Base-by-base conservation (phyloP, 2,329 filamentous ascomycete species). In the Bipolaris sorokiniana region DNA sequence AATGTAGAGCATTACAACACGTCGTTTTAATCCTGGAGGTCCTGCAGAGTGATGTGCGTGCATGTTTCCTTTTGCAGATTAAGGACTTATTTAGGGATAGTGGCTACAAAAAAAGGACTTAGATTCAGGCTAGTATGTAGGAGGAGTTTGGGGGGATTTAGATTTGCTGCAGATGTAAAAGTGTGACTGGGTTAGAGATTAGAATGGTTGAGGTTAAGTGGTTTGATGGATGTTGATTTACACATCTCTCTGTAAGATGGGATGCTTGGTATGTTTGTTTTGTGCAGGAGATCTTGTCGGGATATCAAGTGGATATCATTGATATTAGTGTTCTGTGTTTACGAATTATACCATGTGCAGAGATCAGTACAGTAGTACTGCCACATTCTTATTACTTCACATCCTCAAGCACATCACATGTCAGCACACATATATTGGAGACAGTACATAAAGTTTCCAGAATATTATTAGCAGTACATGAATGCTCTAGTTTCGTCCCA, bases 1-100 rank as follows among this genome's bases (percentile, higher is more conserved):
- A 77, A 77, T 1, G 75, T 76, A n/a, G 56, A 65, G 59, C 76
- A 76, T 20, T 67, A 66, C 59, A 76, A 77, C 3, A 63, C 59
- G 37, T 68, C 61, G 51, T 62, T 65, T 58, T 71, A 65, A 20
- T 68, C 55, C 1, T 76, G 61, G 36, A n/a, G n/a, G n/a, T n/a
- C n/a, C n/a, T 63, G 74, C 0, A 65, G 66, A 0, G 66, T 73
- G 38, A 76, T 70, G 37, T 71, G 38, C 1, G 58, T 51, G 56
- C 66, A 70, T 52, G 76, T 77, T 26, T 63, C 64, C 61, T 77
- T 62, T 77, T 76, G 65, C 77, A 77, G 62, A 57, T 3, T 3
- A 23, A 23, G 23, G 23, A 66, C 54, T 74, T 74, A 77, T 63
- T 72, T 69, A 3, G 63, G 63, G 48, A 73, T 68, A 65, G 77